These are phyloP conservation scores for Botrytis hyacinthi DNA, from an alignment of 2,329 filamentous ascomycete genomes.

Conservation along the genomic window DNA sequence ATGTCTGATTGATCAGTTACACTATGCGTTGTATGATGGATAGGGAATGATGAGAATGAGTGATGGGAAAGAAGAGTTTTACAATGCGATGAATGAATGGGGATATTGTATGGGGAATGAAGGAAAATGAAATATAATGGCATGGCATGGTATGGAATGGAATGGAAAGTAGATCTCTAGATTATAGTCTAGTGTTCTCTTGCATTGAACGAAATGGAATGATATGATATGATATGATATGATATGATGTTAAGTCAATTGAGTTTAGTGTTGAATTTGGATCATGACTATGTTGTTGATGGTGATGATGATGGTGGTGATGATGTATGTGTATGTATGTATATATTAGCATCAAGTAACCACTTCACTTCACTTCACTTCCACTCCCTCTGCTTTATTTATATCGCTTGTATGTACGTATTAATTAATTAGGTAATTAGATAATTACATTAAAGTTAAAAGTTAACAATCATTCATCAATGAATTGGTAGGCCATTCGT, in stretches of 20 bases:
- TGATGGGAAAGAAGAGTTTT: not conserved
- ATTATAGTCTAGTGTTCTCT: not conserved
- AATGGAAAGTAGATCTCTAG: not conserved
- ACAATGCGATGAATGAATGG: not conserved
- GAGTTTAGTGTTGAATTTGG: not conserved
- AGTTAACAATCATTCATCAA: constrained; percentile 26
- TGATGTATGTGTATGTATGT: too few relatives aligned
- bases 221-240: not conserved
- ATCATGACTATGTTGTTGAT: not conserved
- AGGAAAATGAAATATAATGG: not conserved
- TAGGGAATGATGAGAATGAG: not conserved
- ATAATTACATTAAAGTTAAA: too few relatives aligned
- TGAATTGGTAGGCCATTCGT: constrained; percentile 36
- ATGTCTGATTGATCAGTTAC: not conserved
- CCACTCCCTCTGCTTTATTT: too few relatives aligned
- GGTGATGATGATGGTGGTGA: too few relatives aligned
- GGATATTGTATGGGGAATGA: not conserved
- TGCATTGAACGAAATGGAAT: not conserved
- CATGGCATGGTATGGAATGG: not conserved
- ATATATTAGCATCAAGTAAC: too few relatives aligned
- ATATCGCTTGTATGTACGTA: too few relatives aligned
- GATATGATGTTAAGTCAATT: not conserved
- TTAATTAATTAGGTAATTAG: too few relatives aligned
- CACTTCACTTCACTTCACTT: too few relatives aligned
- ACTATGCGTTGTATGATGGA: not conserved